A percentile compares a stretch with the other conserved stretches of the same genome.
Evolutionary conservation across 768 basidiomycete genomes (phyloP).

Genomic region (Pisolithus albus): DNA sequence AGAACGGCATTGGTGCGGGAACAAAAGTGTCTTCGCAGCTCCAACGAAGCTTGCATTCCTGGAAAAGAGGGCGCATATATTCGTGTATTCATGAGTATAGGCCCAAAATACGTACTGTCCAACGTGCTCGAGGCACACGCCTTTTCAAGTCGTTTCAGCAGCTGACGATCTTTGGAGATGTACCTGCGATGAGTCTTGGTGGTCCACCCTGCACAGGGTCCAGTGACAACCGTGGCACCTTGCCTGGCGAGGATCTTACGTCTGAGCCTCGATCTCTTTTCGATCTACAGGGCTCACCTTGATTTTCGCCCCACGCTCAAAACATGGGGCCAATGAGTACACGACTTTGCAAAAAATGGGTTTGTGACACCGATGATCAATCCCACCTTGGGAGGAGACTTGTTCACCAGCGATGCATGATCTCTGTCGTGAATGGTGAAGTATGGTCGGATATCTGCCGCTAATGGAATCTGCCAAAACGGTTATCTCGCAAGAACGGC

Average conservation of each 20-base stretch:
- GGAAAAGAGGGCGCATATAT: constrained; percentile 1
- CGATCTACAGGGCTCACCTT: constrained; percentile 30
- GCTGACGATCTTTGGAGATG: constrained; percentile 72
- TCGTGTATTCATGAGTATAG: background rate
- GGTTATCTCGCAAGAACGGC: background rate
- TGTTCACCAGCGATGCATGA: constrained; percentile 66
- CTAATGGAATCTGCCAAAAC: constrained; percentile 61
- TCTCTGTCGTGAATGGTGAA: constrained; percentile 97
- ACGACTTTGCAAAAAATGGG: constrained; percentile 75
- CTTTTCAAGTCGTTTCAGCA: constrained; percentile 68
- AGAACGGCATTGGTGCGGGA: constrained; percentile 81
- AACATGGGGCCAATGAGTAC: constrained; percentile 81
- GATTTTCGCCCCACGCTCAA: constrained; percentile 56
- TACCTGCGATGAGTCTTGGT: constrained; percentile 75
- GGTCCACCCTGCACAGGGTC: constrained; percentile 68
- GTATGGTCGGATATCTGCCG: constrained; percentile 86
- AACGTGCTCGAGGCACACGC: constrained; percentile 44
- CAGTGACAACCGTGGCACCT: constrained; percentile 22
- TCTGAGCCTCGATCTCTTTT: background rate
- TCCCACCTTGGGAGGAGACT: constrained; percentile 71
- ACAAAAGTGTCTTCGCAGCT: constrained; percentile 74
- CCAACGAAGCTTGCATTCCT: constrained; percentile 60
- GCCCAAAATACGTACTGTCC: constrained; percentile 39
- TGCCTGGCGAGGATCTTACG: constrained; percentile 5
- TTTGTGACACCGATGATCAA: constrained; percentile 82